Evolutionary conservation across 768 basidiomycete species (phyloP), one percentile per base, ranked within the genome.

Genomic region (Sporobolomyces phaffii): DNA sequence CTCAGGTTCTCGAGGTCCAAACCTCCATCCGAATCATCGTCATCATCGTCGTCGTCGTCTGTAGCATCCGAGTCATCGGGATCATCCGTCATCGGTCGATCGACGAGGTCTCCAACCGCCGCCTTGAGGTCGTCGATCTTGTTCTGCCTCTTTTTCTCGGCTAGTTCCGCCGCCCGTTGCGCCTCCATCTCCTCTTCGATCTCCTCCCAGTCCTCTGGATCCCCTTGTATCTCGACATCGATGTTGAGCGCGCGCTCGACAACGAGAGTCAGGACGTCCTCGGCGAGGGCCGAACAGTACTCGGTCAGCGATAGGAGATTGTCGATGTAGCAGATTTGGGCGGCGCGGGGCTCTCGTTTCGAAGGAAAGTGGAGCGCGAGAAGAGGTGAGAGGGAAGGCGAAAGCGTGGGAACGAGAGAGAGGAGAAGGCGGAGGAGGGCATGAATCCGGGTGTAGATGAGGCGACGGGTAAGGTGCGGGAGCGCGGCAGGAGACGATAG

Each of bases 211-310:
- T 96, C 91, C 75, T 97, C 93, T 5, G 91, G 75, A 74, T 93
- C 91, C n/a, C 91, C 88, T 76, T 96, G 93, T 36, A 99, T 92
- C 78, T 99, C 94, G 31, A 96, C 94, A 77, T 99, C 96, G 64
- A 99, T 92, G 78, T 93, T 87, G 36, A 98, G 86, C 33, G 91
- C 88, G n/a, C 91, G 86, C 77, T 96, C 92, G 28, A 99, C 83
- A 38, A 97, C 89, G 0, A 87, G 86, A 3, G 86, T 87, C 38
- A 97, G 80, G 45, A 97, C 86, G 71, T 86, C 86, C 69, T 92
- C 91, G 2, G 76, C 74, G 26, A 97, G 80, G 75, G 91, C 92
- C 0, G 90, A 86, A 75, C 93, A 97, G 76, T 96, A 98, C 40
- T 85, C 83, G 0, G 87, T 86, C 41, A 97, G 79, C 38, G 84